These are phyloP conservation scores for Dactylis glomerata DNA, from an alignment of 176 grass and related monocot genomes.

Conservation along the genomic window DNA sequence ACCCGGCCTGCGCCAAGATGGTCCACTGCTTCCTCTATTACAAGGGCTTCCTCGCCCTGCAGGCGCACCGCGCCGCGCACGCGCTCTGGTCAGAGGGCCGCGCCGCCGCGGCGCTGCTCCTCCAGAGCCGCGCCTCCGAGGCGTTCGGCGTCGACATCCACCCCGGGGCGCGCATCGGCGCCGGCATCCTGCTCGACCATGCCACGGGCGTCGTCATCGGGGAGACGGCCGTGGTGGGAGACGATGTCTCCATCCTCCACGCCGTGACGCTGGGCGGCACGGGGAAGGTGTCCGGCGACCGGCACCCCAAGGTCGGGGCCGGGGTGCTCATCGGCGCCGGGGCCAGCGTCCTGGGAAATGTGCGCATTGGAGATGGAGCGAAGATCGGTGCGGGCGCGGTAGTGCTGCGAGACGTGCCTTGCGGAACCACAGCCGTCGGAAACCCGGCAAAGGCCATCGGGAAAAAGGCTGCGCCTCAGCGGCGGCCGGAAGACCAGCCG, in stretches of 20 bases:
- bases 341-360: constrained; percentile 76
- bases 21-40: constrained; percentile 96
- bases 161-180: constrained; percentile 74
- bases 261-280: constrained; percentile 81
- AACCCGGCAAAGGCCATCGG: constrained; percentile 55
- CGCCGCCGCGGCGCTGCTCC: constrained; percentile 46
- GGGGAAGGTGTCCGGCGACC: constrained; percentile 67
- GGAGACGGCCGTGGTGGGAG: constrained; percentile 74
- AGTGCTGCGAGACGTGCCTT: constrained; percentile 61
- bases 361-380: constrained; percentile 55
- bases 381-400: constrained; percentile 82
- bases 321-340: constrained; percentile 84
- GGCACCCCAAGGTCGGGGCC: constrained; percentile 83
- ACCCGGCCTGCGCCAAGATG: constrained; percentile 87
- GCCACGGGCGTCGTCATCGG: constrained; percentile 88
- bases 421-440: constrained; percentile 66
- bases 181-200: constrained; percentile 89
- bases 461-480: constrained; percentile 34
- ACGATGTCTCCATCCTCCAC: constrained; percentile 81
- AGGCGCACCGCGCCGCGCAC: constrained; percentile 81
- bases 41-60: constrained; percentile 94
- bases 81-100: constrained; percentile 63
- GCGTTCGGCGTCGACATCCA: constrained; percentile 97
- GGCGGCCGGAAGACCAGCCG: constrained; percentile 35
- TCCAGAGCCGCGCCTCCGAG: constrained; percentile 91